These are phyloP conservation scores for Aspergillus brasiliensis DNA, from an alignment of 2,329 filamentous ascomycete species.

Conservation along the genomic window DNA sequence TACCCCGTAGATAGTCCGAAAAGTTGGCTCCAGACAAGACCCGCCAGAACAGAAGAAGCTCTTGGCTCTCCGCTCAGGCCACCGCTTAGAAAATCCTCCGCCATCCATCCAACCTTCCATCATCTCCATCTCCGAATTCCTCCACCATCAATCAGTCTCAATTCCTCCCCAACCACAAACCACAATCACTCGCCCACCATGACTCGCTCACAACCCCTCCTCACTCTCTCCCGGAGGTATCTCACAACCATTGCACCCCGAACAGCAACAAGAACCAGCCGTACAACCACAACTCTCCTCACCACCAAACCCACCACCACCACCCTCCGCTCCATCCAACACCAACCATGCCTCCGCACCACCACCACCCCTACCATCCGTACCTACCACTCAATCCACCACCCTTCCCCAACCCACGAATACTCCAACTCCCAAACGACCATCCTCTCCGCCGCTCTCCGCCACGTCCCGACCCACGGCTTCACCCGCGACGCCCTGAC, in stretches of 20 bases:
- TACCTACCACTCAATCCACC: constrained; percentile 73
- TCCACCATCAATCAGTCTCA: not conserved
- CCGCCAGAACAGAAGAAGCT: not conserved
- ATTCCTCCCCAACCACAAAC: not conserved
- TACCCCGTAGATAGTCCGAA: no score
- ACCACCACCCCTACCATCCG: constrained; percentile 58
- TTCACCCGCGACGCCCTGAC: constrained; percentile 75
- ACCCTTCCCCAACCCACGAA: constrained; percentile 61
- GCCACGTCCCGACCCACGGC: constrained; percentile 76
- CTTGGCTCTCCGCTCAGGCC: constrained; percentile 23
- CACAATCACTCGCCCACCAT: constrained; percentile 5
- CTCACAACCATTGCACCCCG: not conserved
- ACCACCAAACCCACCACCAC: not conserved
- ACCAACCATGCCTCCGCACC: constrained; percentile 48
- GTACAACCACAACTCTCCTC: not conserved
- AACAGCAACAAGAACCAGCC: not conserved
- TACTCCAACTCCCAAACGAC: constrained; percentile 65
- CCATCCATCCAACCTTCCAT: constrained; percentile 1
- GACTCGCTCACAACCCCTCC: constrained; percentile 10
- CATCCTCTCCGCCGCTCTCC: constrained; percentile 80
- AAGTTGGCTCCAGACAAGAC: no score
- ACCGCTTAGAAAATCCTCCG: constrained; percentile 18
- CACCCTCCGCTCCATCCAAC: not conserved
- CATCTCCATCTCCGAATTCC: not conserved
- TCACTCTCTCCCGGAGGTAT: constrained; percentile 3